These are phyloP conservation scores for Viola odorata DNA, from an alignment of 345 rosid genomes.

Conservation along the genomic window DNA sequence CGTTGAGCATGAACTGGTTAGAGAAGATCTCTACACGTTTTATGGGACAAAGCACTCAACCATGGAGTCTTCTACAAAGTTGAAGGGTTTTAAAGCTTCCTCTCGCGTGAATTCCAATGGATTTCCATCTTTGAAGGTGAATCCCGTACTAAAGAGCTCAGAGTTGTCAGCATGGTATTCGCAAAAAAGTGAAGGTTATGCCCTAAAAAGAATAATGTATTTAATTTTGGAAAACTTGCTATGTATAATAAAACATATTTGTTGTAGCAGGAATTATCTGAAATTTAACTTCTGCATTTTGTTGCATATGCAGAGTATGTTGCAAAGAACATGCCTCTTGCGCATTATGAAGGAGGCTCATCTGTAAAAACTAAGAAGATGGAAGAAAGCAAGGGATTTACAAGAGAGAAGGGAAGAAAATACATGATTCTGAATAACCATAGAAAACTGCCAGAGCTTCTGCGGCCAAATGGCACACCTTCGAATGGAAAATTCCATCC, in stretches of 20 bases:
- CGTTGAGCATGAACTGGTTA: constrained; percentile 34
- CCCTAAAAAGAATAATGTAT: constrained; percentile 12
- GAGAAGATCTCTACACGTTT: constrained; percentile 61
- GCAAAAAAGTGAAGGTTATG: constrained; percentile 47
- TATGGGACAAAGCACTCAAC: constrained; percentile 35
- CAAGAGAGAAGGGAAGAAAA: constrained; percentile 29
- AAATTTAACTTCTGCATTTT: neutral
- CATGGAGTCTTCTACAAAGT: constrained; percentile 25
- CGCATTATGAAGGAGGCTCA: constrained; percentile 30
- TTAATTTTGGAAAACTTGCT: neutral
- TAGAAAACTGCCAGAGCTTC: constrained; percentile 27
- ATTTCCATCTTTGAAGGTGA: constrained; percentile 37
- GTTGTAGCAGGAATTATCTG: no score
- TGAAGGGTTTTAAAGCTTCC: constrained; percentile 28
- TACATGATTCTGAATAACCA: constrained; percentile 28
- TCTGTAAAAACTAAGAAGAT: constrained; percentile 29
- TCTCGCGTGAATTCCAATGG: constrained; percentile 31
- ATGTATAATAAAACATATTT: no score
- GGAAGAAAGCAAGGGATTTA: constrained; percentile 25
- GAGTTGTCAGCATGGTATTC: constrained; percentile 27
- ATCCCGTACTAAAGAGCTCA: constrained; percentile 22
- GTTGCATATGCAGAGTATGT: constrained; percentile 28
- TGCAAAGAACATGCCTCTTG: constrained; percentile 27
- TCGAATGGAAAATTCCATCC: constrained; percentile 29
- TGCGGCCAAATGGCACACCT: constrained; percentile 29